phyloP scores from a whole-genome alignment of 768 basidiomycete genomes.

The Daedaleopsis nitida region DNA sequence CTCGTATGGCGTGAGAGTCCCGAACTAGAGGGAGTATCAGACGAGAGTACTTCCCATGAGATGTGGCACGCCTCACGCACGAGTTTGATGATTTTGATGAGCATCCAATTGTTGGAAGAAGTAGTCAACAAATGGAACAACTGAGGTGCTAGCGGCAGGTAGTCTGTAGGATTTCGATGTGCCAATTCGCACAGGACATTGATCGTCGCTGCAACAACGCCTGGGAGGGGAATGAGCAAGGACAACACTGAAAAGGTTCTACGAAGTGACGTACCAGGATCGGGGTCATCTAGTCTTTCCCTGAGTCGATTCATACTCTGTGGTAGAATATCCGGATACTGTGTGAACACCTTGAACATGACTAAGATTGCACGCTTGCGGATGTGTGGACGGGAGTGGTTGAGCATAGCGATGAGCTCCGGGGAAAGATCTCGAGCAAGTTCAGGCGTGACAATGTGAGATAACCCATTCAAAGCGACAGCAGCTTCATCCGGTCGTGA shows the following conservation, averaged over 20 bases:
- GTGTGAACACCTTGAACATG: constrained; percentile 75
- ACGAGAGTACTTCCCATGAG: constrained; percentile 1
- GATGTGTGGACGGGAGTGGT: constrained; percentile 85
- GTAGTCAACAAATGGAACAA: constrained; percentile 91
- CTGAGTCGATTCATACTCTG: constrained; percentile 69
- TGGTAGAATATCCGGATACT: constrained; percentile 78
- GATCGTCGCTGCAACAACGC: constrained; percentile 91
- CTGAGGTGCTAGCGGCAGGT: constrained; percentile 86
- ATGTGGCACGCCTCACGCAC: constrained; percentile 58
- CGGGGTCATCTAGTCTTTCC: constrained; percentile 80
- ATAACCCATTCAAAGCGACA: constrained; percentile 78
- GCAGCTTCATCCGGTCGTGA: constrained; percentile 77
- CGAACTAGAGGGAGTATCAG: constrained; percentile 62
- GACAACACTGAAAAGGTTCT: background rate
- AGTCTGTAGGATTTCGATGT: constrained; percentile 74
- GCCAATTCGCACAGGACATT: constrained; percentile 95
- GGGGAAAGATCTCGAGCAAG: constrained; percentile 89
- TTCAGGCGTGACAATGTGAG: constrained; percentile 82
- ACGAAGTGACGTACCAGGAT: constrained; percentile 51
- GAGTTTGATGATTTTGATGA: constrained; percentile 97
- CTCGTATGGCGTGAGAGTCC: constrained; percentile 87
- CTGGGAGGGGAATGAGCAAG: constrained; percentile 38
- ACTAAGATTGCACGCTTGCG: constrained; percentile 89
- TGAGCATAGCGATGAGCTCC: constrained; percentile 84
- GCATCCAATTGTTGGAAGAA: constrained; percentile 99